phyloP scores from a whole-genome alignment of 139 green algal genomes.

The Chlorella sp. region DNA sequence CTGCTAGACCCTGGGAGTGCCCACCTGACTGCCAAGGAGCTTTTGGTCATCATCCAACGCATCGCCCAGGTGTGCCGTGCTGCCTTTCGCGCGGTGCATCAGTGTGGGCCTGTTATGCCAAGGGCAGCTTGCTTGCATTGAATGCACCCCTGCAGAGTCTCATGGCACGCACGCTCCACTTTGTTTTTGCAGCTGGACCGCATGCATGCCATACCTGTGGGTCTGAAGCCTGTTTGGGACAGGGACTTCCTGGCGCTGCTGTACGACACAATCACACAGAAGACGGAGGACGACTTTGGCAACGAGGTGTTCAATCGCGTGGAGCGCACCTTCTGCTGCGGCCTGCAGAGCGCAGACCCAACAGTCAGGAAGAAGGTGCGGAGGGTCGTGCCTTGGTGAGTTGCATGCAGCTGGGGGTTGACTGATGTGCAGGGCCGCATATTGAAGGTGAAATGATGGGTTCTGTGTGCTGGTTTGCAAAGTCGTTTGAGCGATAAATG shows the following conservation, averaged over 20 bases:
- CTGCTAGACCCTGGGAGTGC: conserved; percentile 38
- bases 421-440: background rate
- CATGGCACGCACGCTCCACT: too few species aligned
- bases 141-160: too few species aligned
- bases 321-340: conserved; percentile 90
- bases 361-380: conserved; percentile 21
- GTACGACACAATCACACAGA: conserved; percentile 43
- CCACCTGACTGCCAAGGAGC: conserved; percentile 81
- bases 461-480: background rate
- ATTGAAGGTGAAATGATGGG: background rate
- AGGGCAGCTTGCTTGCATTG: too few species aligned
- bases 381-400: background rate
- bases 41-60: conserved; percentile 85
- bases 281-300: conserved; percentile 23
- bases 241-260: conserved; percentile 79
- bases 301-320: conserved; percentile 88
- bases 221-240: conserved; percentile 69
- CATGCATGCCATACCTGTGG: conserved; percentile 47
- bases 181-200: conserved; percentile 49
- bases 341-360: conserved; percentile 79
- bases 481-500: background rate
- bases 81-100: background rate
- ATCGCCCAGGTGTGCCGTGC: conserved; percentile 57
- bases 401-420: background rate
- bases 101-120: background rate